Conservation (phyloP, 257 asterid species). For the Solanum dulcamara region DNA sequence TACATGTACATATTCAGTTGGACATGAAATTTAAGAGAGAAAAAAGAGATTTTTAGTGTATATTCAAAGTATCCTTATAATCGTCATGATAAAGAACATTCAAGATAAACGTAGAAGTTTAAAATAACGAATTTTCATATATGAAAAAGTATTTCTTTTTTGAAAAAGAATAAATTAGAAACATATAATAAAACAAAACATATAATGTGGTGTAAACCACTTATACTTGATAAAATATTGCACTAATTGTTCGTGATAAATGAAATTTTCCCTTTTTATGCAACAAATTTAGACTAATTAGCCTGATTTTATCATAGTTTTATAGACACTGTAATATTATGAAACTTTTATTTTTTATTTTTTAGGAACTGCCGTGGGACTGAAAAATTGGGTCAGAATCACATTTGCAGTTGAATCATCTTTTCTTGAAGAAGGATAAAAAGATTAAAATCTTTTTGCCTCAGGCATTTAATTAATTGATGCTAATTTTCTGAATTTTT, state of each 20-base stretch:
- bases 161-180: background rate
- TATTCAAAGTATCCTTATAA: background rate
- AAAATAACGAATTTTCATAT: background rate
- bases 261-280: background rate
- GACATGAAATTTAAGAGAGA: background rate
- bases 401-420: conserved; percentile 68
- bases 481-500: background rate
- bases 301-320: background rate
- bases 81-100: background rate
- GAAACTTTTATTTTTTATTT: background rate
- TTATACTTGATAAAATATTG: background rate
- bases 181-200: background rate
- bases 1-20: background rate
- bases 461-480: conserved; percentile 12
- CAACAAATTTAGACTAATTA: background rate
- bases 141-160: background rate
- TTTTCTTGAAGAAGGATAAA: conserved; percentile 17
- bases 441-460: conserved; percentile 50
- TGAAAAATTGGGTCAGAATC: conserved; percentile 27
- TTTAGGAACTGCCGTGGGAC: conserved; percentile 63
- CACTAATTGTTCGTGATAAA: background rate
- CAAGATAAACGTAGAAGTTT: background rate
- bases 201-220: background rate
- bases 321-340: background rate
- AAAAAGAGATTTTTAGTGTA: background rate